Evolutionary conservation across 768 basidiomycete genomes (phyloP), one percentile per base, ranked within the genome.

Genomic region (Mycena vitilis): DNA sequence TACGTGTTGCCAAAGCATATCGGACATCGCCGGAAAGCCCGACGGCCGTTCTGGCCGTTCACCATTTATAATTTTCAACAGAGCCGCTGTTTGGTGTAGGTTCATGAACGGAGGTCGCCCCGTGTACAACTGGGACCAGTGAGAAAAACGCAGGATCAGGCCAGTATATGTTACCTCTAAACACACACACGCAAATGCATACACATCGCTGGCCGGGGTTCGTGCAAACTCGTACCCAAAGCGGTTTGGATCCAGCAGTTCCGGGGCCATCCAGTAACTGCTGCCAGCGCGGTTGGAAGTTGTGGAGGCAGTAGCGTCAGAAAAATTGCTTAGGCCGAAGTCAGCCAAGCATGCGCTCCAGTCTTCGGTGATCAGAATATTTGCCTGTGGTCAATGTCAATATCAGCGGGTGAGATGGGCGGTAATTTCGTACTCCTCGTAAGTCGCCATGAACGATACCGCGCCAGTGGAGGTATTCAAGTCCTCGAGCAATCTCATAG

Each of bases 191-290:
- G 73, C 80, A 69, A 80, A 79, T 2, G 80, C 75, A 64, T 77
- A 81, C 13, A 79, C 76, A 67, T 81, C 79, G 45, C 73, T 79
- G 0, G 72, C 71, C 10, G 70, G 66, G 4, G 80, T 78, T 44
- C 77, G 69, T 16, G 68, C 25, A 38, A 75, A 75, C 36, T 63
- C 56, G 20, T 66, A 53, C 53, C 70, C 74, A 54, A 78, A 78
- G 5, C 68, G 64, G 45, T 75, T 74, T 4, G 78, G 78, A 49
- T 77, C 70, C 23, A 77, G 72, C 7, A 81, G 70, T 65, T 81
- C 80, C 1, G 79, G 80, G 1, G 79, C 77, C 79, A 78, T 81
- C 78, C 79, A 81, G n/a, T 78, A 60, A 10, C 74, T 59, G 16
- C 75, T 73, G 20, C 79, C 79, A 9, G 71, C 74, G 7, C 72